A percentile compares a stretch with the other conserved stretches of the same genome.
phyloP scores from a whole-genome alignment of 2,329 filamentous ascomycete species.

The Cercospora beticola region DNA sequence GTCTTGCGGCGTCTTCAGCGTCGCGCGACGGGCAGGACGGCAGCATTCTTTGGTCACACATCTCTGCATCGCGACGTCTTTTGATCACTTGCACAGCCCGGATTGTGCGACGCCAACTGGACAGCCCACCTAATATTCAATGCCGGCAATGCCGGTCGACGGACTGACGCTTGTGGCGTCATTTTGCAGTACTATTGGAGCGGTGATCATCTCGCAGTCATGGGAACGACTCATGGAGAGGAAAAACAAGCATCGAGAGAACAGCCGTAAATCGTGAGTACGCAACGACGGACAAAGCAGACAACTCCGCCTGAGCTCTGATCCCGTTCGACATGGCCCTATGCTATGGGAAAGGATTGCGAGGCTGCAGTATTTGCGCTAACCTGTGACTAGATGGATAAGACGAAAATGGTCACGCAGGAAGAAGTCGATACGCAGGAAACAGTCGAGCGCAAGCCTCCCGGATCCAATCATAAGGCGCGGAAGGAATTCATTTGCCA shows the following conservation, averaged over 20 bases:
- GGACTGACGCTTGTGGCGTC: not conserved
- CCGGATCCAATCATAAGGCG: not conserved
- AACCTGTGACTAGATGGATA: not conserved
- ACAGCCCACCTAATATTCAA: not conserved
- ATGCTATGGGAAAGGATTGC: not conserved
- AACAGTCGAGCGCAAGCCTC: not conserved
- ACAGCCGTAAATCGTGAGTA: not conserved
- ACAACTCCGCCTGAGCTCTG: not conserved
- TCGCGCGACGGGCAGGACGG: not conserved
- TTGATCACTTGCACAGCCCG: not conserved
- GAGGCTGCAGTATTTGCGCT: not conserved
- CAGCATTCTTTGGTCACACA: not conserved
- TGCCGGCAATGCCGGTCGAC: conserved; percentile 3
- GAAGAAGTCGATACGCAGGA: not conserved
- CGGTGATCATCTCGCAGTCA: conserved; percentile 7
- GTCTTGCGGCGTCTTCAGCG: not conserved
- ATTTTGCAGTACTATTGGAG: conserved; percentile 5
- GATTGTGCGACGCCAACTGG: not conserved
- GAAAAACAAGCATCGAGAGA: not conserved
- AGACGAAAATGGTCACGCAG: not conserved
- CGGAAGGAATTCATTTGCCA: not conserved
- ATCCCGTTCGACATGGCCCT: not conserved
- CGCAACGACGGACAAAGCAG: not conserved
- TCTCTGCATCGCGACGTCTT: not conserved
- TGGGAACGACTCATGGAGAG: not conserved